Base-by-base conservation (phyloP, 140 eudicot species). In the Senecio squalidus region DNA sequence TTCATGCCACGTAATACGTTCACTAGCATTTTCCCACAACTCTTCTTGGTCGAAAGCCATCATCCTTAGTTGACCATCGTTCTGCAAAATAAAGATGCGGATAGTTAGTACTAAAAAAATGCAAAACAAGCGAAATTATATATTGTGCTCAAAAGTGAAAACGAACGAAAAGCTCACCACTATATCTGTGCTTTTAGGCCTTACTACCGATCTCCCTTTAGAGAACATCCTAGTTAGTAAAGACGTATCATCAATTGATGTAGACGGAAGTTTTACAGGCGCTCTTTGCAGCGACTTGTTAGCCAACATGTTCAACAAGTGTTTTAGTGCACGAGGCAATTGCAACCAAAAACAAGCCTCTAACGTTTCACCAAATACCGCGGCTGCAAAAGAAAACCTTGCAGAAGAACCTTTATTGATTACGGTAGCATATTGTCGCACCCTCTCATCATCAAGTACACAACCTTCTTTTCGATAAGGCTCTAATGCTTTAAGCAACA, bases 331-430 rank as follows among this genome's bases (percentile, higher is more conserved):
- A 68, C 62, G 70, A 33, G 98, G 98, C 49, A 91, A 59, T 74
- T 86, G 91, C 64, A 86, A 71, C 98, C 98, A 91, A 76, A 91
- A 91, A 58, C 77, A 85, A 9, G 96, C 89, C 75, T 91, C 96
- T 64, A 78, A 71, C 60, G 85, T 62, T 71, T 91, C 98, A 59
- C 98, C 98, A 77, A 91, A 91, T 16, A 86, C 69, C 23, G 88
- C 94, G 71, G 98, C 96, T 25, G 98, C 96, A 77, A 83, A 91
- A 57, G 96, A 85, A 67, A 87, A 71, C 76, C 92, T 84, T 56
- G 79, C 64, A 3, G 95, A 74, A 43, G 75, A 85, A 64, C 89
- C 82, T 61, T 75, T 67, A 39, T 76, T 58, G 33, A 84, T 63
- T 63, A 86, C 51, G 18, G 70, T 63, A 53, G 89, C 88, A 75